Percentiles rank a stretch among this genome's conserved stretches.
phyloP scores from a whole-genome alignment of 1,284 basidiomycete genomes.

The Waitea zeae region DNA sequence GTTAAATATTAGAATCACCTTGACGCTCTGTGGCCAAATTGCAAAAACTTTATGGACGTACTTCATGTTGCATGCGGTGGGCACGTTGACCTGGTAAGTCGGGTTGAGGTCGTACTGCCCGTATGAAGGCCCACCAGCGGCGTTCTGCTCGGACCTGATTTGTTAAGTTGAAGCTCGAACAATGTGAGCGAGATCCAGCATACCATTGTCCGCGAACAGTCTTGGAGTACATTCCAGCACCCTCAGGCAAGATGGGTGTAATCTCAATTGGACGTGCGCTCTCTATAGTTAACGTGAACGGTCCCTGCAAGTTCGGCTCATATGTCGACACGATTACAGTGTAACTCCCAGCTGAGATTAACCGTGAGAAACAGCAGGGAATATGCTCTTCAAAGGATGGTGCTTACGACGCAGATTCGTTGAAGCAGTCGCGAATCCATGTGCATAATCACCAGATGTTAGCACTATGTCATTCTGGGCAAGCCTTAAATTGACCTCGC shows the following conservation, averaged over 20 bases:
- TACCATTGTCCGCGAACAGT: constrained; percentile 54
- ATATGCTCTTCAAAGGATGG: no score
- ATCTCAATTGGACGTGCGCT: constrained; percentile 48
- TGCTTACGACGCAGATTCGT: constrained; percentile 38
- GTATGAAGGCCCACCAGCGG: constrained; percentile 53
- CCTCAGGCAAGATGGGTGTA: constrained; percentile 72
- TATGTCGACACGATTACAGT: constrained; percentile 75
- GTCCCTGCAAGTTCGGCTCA: constrained; percentile 49
- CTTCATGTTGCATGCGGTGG: no score
- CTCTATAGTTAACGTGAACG: constrained; percentile 47
- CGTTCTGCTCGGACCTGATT: constrained; percentile 26
- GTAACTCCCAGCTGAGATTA: constrained; percentile 55
- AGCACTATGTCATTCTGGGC: constrained; percentile 49
- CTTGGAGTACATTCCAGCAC: constrained; percentile 80
- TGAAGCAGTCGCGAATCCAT: constrained; percentile 49
- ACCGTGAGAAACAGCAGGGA: no score
- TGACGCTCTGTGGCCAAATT: no score
- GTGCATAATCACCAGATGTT: constrained; percentile 70
- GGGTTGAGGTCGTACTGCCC: no score
- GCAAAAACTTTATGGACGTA: no score
- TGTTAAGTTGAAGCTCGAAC: background rate
- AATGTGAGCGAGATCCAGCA: background rate
- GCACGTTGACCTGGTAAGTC: no score
- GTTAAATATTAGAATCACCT: no score
- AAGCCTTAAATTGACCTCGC: no score